Evolutionary conservation across 768 basidiomycete species (phyloP).

Genomic region (Psilocybe subaeruginosa): DNA sequence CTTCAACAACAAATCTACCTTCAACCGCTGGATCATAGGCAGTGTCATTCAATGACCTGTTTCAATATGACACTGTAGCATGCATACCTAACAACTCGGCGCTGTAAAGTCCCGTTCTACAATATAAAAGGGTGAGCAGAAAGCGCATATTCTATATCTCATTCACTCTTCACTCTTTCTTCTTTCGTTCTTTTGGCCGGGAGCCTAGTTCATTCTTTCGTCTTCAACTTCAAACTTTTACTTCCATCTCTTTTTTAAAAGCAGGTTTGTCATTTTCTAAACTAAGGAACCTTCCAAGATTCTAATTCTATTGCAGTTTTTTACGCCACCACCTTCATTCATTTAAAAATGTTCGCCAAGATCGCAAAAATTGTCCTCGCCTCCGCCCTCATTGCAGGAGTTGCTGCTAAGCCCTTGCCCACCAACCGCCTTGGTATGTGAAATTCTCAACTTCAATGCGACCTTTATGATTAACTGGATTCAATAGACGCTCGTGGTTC

Average conservation of each 20-base stretch:
- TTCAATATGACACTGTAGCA: constrained; percentile 12
- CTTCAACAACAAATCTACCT: neutral
- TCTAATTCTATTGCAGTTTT: constrained; percentile 15
- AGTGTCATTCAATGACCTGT: constrained; percentile 8
- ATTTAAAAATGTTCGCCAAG: constrained; percentile 39
- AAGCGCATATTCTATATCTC: constrained; percentile 13
- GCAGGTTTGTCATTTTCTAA: constrained; percentile 20
- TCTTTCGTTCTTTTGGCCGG: constrained; percentile 23
- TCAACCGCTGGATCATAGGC: constrained; percentile 4
- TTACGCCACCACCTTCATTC: constrained; percentile 19
- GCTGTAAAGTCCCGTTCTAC: neutral
- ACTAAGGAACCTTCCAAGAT: neutral
- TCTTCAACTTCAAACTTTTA: constrained; percentile 23
- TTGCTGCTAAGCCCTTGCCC: constrained; percentile 29
- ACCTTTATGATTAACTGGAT: neutral
- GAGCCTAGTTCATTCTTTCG: constrained; percentile 22
- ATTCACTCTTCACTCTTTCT: constrained; percentile 26
- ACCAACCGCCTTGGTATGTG: constrained; percentile 16
- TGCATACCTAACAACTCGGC: constrained; percentile 13
- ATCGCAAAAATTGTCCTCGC: constrained; percentile 26
- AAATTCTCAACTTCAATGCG: neutral
- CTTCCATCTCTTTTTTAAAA: constrained; percentile 22
- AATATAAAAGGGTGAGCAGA: constrained; percentile 13
- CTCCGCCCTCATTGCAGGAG: constrained; percentile 24
- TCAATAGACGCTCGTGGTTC: constrained; percentile 17